Base-by-base conservation (phyloP, 1,139 yeast species). In the Kurtzmaniella quercitrusa region DNA sequence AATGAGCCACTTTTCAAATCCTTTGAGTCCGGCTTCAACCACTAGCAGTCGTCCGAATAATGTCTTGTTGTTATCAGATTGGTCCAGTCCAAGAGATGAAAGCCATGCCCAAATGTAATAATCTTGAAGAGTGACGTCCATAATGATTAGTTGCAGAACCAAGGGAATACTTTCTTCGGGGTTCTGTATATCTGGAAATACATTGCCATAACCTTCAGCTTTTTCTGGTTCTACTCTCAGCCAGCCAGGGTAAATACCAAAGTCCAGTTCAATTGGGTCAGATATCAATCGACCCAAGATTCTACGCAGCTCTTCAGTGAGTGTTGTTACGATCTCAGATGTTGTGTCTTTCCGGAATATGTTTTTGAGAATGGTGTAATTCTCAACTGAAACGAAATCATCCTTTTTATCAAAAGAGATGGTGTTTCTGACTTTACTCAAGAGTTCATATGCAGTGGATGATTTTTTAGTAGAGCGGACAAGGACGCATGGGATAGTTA, bases 71-170 rank as follows among this genome's bases (percentile, higher is more conserved):
- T 68, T 65, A 34, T 75, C 69, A 0, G 90, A 81, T 58, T 87
- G 88, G 56, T 89, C 96, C 38, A 82, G 76, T 0, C 88, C 88
- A 23, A 88, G 62, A 2, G 90, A 77, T 2, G 90, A 81, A 53
- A 88, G 68, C 96, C 96, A 89, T 0, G 95, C 79, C 96, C 96
- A 89, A 24, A 88, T 86, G 56, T 84, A 88, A 58, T 85, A 89
- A 58, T 89, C 96, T 61, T 87, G 95, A 27, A 89, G 79, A 2
- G 88, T 75, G 1, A 86, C 84, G 48, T 86, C 77, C 15, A 78
- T 66, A 14, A 85, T 75, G 2, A 73, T 63, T 2, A 88, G 81
- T 25, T 81, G 77, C 3, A 73, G 63, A 46, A 57, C 66, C 19
- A 65, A 54, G 2, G 77, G 75, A 16, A 70, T 67, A 45, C 68